Conservation (phyloP, 352 stramenopile species). For the Phytophthora litchii region DNA sequence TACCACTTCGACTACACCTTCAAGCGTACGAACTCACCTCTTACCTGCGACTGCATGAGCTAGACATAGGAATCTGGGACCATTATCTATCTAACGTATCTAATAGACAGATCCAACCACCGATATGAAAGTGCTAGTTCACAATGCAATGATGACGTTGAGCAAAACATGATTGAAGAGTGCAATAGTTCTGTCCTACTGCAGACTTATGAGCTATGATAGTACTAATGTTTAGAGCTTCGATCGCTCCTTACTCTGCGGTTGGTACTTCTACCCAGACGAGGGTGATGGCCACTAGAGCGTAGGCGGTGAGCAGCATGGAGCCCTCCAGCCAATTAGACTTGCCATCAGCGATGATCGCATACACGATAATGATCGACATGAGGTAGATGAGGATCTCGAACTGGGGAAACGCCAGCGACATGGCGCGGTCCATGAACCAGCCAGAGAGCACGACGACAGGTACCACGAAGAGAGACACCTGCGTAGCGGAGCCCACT, state of each 20-base stretch:
- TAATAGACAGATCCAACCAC: neutral
- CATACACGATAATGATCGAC: constrained; percentile 95
- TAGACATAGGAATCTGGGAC: constrained; percentile 18
- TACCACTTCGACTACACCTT: constrained; percentile 19
- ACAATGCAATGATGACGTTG: neutral
- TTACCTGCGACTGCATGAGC: constrained; percentile 13
- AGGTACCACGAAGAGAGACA: constrained; percentile 97
- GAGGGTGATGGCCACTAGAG: constrained; percentile 86
- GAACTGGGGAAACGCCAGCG: constrained; percentile 96
- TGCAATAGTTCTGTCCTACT: constrained; percentile 32
- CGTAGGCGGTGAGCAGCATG: constrained; percentile 92
- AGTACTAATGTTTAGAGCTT: constrained; percentile 28
- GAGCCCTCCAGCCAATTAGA: constrained; percentile 93
- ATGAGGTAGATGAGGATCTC: constrained; percentile 97
- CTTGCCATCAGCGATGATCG: constrained; percentile 90
- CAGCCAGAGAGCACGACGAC: constrained; percentile 95
- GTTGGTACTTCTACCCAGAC: constrained; percentile 79
- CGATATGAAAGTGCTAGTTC: neutral
- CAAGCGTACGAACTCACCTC: constrained; percentile 12
- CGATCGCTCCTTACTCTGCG: constrained; percentile 35
- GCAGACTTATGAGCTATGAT: constrained; percentile 26
- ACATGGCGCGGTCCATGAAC: constrained; percentile 93
- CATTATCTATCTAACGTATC: constrained; percentile 30
- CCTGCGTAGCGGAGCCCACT: constrained; percentile 97
- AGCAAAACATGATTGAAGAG: constrained; percentile 22